These are phyloP conservation scores for Hypoxylon sp. DNA, from an alignment of 2,329 filamentous ascomycete species.

Conservation along the genomic window DNA sequence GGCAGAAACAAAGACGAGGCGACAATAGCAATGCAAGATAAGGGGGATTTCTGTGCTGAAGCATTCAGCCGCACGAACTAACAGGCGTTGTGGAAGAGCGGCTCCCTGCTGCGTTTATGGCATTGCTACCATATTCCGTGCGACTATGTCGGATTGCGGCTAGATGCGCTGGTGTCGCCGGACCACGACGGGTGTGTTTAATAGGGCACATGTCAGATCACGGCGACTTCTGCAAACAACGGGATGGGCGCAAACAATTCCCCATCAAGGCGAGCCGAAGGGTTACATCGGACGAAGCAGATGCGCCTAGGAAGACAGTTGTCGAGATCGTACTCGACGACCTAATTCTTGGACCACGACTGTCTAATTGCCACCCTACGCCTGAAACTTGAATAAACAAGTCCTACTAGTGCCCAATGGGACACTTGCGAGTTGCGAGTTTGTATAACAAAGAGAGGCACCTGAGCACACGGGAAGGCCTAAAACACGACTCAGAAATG, in stretches of 20 bases:
- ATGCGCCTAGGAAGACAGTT: conserved; percentile 20
- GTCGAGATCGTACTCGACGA: conserved; percentile 24
- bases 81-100: conserved; percentile 11
- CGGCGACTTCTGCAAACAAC: conserved; percentile 10
- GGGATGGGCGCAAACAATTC: conserved; percentile 2
- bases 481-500: conserved; percentile 5
- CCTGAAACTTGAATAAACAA: background rate
- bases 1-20: conserved; percentile 3
- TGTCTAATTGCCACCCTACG: background rate
- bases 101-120: background rate
- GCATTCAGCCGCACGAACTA: conserved; percentile 30
- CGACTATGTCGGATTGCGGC: conserved; percentile 13
- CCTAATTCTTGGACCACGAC: background rate
- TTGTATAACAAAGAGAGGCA: background rate
- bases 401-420: conserved; percentile 1
- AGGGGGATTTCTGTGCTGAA: background rate
- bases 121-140: background rate
- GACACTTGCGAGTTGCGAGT: background rate
- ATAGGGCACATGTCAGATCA: conserved; percentile 9
- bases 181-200: background rate
- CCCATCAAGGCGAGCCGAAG: conserved; percentile 1
- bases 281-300: conserved; percentile 4
- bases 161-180: conserved; percentile 14
- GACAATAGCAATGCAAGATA: background rate
- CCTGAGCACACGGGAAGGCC: background rate